Evolutionary conservation across 2,329 filamentous ascomycete species (phyloP).

Genomic region (Fusarium sp.): DNA sequence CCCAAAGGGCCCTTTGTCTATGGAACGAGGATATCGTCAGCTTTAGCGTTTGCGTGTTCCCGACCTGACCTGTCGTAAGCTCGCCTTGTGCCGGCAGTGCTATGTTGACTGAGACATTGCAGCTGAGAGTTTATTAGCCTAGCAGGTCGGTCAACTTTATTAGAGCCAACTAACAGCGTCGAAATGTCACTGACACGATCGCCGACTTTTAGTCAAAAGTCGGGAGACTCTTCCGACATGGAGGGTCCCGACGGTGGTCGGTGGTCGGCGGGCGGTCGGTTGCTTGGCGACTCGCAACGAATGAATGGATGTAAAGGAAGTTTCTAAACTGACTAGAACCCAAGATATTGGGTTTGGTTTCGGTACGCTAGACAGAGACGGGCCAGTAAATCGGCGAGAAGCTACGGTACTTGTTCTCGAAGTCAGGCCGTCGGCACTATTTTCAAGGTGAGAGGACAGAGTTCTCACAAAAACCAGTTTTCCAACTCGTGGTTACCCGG

Average conservation of each 20-base stretch:
- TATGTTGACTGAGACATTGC: constrained; percentile 8
- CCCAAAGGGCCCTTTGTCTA: constrained; percentile 5
- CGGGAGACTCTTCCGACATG: background rate
- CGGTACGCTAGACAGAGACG: constrained; percentile 6
- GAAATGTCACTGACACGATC: constrained; percentile 28
- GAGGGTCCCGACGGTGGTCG: background rate
- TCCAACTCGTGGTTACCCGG: constrained; percentile 16
- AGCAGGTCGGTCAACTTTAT: background rate
- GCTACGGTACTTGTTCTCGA: constrained; percentile 3
- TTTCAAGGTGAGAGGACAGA: background rate
- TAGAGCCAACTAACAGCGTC: background rate
- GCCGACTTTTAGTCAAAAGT: constrained; percentile 5
- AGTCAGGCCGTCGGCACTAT: constrained; percentile 3
- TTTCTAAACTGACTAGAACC: background rate
- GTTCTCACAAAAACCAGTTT: constrained; percentile 21
- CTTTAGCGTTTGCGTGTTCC: background rate
- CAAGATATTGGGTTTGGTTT: constrained; percentile 16
- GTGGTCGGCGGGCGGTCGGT: background rate
- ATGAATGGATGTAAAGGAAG: background rate
- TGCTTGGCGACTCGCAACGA: background rate
- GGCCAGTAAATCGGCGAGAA: constrained; percentile 5
- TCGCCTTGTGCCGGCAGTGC: background rate
- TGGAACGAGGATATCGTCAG: constrained; percentile 6
- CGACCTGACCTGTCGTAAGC: background rate
- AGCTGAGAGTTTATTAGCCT: constrained; percentile 12